Evolutionary conservation across 345 rosid species (phyloP).

Genomic region (Populus deltoides): DNA sequence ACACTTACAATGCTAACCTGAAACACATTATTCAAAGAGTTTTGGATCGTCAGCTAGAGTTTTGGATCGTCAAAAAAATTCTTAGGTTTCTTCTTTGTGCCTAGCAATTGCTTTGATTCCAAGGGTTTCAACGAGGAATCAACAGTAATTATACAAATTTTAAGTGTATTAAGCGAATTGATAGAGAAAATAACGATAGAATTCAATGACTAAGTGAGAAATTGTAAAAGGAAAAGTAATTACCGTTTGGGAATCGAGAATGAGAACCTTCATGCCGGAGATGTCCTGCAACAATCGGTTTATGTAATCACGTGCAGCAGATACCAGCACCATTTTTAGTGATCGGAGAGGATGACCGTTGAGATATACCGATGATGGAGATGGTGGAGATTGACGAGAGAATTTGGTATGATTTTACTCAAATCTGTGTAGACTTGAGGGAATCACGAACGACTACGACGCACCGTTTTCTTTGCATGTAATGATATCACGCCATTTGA

Average conservation of each 20-base stretch:
- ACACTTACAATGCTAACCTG: constrained; percentile 92
- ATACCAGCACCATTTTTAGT: constrained; percentile 62
- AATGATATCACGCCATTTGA: too few relatives aligned
- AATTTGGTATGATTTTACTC: neutral
- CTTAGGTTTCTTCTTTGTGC: neutral
- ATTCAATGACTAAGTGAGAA: neutral
- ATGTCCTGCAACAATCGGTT: constrained; percentile 93
- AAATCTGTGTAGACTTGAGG: neutral
- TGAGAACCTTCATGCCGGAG: constrained; percentile 99
- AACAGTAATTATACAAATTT: neutral
- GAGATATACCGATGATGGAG: constrained; percentile 16
- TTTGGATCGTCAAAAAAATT: neutral
- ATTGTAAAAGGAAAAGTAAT: neutral
- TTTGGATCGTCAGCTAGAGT: too few relatives aligned
- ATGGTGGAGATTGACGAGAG: neutral
- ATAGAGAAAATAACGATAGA: neutral
- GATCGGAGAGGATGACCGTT: neutral
- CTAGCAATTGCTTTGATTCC: neutral
- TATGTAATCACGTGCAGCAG: constrained; percentile 82
- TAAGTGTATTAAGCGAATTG: neutral
- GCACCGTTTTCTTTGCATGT: neutral
- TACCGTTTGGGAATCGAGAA: constrained; percentile 96
- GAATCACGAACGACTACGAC: neutral
- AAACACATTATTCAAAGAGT: constrained; percentile 12
- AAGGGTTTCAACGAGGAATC: neutral